Conservation (phyloP, 108 stramenopile genomes). For the Aureococcus anophagefferens region DNA sequence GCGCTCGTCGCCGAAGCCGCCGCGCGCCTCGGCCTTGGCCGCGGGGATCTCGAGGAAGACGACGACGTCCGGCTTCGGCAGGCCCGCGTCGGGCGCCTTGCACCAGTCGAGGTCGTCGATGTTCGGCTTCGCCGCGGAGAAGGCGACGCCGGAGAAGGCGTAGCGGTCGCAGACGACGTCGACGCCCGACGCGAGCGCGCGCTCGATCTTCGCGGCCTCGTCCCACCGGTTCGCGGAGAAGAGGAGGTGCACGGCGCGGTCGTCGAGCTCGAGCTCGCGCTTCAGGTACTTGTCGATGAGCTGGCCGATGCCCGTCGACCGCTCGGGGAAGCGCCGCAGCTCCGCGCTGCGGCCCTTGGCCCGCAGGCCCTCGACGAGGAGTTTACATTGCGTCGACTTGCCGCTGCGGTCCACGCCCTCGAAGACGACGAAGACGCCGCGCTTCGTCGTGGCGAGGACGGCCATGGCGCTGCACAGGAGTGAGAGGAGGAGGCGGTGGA, state of each 20-base stretch:
- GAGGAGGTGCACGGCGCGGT: slow-evolving; percentile 87
- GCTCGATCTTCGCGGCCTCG: slow-evolving; percentile 44
- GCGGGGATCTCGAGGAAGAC: slow-evolving; percentile 83
- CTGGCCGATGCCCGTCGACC: slow-evolving; percentile 53
- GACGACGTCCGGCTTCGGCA: slow-evolving; percentile 92
- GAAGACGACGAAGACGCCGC: slow-evolving; percentile 93
- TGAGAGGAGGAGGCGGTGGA: too few species aligned
- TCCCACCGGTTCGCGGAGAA: slow-evolving; percentile 99
- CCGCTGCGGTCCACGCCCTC: slow-evolving; percentile 99
- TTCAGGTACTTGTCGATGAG: slow-evolving; percentile 84
- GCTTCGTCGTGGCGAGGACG: background rate
- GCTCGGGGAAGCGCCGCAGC: slow-evolving; percentile 38
- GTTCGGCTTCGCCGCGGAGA: slow-evolving; percentile 74
- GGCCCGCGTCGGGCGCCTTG: slow-evolving; percentile 74
- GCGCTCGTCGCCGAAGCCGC: slow-evolving; percentile 68
- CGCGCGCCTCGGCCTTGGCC: slow-evolving; percentile 74
- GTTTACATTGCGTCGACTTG: slow-evolving; percentile 74
- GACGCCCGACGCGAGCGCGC: slow-evolving; percentile 49
- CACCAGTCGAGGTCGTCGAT: slow-evolving; percentile 71
- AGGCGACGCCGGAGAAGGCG: slow-evolving; percentile 94
- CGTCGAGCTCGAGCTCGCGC: slow-evolving; percentile 61
- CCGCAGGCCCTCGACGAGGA: slow-evolving; percentile 55
- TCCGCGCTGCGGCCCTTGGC: slow-evolving; percentile 68
- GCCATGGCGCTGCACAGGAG: too few species aligned
- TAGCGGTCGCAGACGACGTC: slow-evolving; percentile 89